Evolutionary conservation across 768 basidiomycete genomes (phyloP).

Genomic region (Russula olivacea): DNA sequence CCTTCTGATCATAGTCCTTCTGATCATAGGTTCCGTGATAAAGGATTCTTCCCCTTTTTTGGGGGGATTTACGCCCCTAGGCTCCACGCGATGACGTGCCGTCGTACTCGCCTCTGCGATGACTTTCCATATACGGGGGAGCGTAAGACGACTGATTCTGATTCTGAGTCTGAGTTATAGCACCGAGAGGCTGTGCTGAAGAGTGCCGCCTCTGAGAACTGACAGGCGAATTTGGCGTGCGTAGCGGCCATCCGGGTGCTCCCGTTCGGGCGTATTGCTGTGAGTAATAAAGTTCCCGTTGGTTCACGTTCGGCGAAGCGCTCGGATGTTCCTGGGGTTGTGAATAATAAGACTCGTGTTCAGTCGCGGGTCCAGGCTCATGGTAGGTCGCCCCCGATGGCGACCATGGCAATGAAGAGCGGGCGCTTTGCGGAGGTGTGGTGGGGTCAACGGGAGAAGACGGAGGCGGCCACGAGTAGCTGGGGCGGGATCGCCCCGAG

Average conservation of each 20-base stretch:
- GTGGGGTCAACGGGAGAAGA: conserved; percentile 6
- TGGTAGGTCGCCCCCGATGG: neutral
- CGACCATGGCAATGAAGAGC: conserved; percentile 6
- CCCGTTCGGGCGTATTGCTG: conserved; percentile 10
- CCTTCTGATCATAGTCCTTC: no score
- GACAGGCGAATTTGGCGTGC: conserved; percentile 9
- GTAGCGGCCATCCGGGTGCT: conserved; percentile 11
- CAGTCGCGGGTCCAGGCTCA: neutral
- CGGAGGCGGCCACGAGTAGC: conserved; percentile 19
- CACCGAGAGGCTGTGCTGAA: conserved; percentile 2
- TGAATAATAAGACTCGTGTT: conserved; percentile 9
- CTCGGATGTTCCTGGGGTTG: conserved; percentile 4
- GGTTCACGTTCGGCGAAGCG: conserved; percentile 3
- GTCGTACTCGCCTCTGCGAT: conserved; percentile 11
- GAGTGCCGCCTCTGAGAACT: conserved; percentile 12
- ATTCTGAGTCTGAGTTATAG: conserved; percentile 5
- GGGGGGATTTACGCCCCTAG: neutral
- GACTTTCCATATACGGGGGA: conserved; percentile 6
- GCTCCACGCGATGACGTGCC: neutral
- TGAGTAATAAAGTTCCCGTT: conserved; percentile 13
- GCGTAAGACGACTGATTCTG: conserved; percentile 5
- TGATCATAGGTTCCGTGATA: neutral
- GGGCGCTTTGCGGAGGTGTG: conserved; percentile 2
- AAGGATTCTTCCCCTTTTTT: no score
- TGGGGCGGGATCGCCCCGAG: neutral